Conservation (phyloP, 129 eudicot species). For the Helianthus annuus region DNA sequence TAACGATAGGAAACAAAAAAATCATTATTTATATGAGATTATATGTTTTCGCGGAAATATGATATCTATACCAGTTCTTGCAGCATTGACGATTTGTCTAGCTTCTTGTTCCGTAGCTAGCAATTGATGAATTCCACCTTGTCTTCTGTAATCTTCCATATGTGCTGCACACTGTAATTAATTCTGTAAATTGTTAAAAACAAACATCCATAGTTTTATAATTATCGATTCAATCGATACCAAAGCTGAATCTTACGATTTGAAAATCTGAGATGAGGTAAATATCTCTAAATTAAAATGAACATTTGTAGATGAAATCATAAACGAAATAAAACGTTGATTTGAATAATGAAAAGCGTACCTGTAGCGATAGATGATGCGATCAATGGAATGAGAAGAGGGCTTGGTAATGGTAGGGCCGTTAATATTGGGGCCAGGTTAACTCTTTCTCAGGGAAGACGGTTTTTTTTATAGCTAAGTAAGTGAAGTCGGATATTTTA, state of each 20-base stretch:
- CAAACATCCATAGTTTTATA: neutral
- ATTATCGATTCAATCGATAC: too few species aligned
- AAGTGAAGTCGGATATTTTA: too few species aligned
- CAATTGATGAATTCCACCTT: slow-evolving; percentile 47
- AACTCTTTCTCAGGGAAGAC: too few species aligned
- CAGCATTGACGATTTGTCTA: slow-evolving; percentile 40
- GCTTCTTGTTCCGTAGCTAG: slow-evolving; percentile 53
- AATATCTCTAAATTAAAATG: neutral
- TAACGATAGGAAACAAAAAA: neutral
- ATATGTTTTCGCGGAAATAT: neutral
- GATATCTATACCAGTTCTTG: slow-evolving; percentile 39
- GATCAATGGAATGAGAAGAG: neutral
- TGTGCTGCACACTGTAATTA: neutral
- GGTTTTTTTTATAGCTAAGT: too few species aligned
- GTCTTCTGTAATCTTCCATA: slow-evolving; percentile 45
- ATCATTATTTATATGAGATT: neutral
- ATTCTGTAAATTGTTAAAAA: neutral
- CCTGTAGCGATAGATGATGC: neutral
- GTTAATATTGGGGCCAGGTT: too few species aligned
- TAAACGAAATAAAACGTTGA: slow-evolving; percentile 8
- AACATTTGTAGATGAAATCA: slow-evolving; percentile 5
- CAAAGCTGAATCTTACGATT: neutral
- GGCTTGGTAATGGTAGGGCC: too few species aligned
- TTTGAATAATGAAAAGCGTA: neutral
- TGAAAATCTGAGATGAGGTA: neutral